Conservation (phyloP, 257 asterid genomes). For the Jasminum sambac region DNA sequence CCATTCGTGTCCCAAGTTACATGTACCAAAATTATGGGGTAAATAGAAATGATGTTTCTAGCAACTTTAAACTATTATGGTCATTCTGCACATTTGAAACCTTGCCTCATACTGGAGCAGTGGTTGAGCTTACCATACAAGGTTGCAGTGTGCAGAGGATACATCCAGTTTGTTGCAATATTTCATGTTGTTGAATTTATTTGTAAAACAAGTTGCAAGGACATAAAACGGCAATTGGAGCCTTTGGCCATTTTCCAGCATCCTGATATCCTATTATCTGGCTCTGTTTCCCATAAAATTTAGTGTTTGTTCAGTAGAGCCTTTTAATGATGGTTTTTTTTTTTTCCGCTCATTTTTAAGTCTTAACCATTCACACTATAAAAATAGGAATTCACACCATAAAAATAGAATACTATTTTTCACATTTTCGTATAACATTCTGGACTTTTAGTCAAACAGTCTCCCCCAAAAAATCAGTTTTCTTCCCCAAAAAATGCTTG, state of each 20-base stretch:
- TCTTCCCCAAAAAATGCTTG: too few relatives aligned
- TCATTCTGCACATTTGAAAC: background rate
- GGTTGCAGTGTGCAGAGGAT: background rate
- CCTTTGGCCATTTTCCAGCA: background rate
- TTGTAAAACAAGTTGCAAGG: background rate
- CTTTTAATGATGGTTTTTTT: too few relatives aligned
- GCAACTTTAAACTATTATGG: background rate
- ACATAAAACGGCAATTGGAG: background rate
- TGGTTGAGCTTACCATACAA: background rate
- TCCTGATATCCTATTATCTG: background rate
- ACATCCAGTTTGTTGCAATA: background rate
- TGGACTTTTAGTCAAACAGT: too few relatives aligned
- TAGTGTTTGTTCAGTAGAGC: too few relatives aligned
- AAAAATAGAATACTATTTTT: too few relatives aligned
- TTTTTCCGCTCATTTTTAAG: too few relatives aligned
- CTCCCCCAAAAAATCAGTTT: too few relatives aligned
- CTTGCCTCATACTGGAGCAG: background rate
- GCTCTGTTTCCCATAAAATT: background rate
- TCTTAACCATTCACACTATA: too few relatives aligned
- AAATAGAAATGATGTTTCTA: background rate
- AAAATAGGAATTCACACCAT: too few relatives aligned
- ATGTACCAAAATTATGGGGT: background rate
- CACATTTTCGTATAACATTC: too few relatives aligned
- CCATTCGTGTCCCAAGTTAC: background rate
- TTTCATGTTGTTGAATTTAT: background rate